A percentile compares a stretch with the other conserved stretches of the same genome.
phyloP scores from a whole-genome alignment of 345 rosid species.

The Heritiera littoralis region DNA sequence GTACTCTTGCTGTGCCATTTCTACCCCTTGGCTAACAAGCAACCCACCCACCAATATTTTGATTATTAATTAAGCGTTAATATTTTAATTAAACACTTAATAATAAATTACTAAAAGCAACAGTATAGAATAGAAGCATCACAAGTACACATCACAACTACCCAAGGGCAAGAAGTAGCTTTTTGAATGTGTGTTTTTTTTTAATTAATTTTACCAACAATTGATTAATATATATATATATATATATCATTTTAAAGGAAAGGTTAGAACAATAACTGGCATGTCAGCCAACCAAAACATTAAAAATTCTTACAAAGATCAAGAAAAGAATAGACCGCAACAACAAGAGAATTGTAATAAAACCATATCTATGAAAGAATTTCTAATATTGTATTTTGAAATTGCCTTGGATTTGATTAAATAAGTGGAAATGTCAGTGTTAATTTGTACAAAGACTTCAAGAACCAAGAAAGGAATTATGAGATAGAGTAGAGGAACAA shows the following conservation, averaged over 20 bases:
- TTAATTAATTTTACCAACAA: slow-evolving; percentile 17
- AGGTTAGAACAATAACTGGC: slow-evolving; percentile 43
- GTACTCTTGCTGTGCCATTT: not conserved
- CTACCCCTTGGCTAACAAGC: slow-evolving; percentile 3
- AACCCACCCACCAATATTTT: not conserved
- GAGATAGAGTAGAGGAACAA: not conserved
- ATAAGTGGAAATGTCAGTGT: slow-evolving; percentile 6
- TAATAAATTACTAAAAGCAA: slow-evolving; percentile 7
- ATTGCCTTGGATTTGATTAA: slow-evolving; percentile 20
- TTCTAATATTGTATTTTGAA: not conserved
- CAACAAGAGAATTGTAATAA: slow-evolving; percentile 21
- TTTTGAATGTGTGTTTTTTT: not conserved
- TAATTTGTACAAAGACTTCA: slow-evolving; percentile 10
- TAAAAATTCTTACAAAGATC: slow-evolving; percentile 16
- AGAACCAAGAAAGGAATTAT: slow-evolving; percentile 12
- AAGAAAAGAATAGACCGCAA: slow-evolving; percentile 35
- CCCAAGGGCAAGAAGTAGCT: not conserved
- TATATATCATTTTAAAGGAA: slow-evolving; percentile 21
- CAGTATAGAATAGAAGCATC: slow-evolving; percentile 34
- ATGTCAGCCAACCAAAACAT: slow-evolving; percentile 35
- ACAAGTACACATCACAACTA: slow-evolving; percentile 24
- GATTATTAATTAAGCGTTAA: not conserved
- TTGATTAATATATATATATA: slow-evolving; percentile 14
- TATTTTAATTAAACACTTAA: slow-evolving; percentile 6
- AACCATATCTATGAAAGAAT: slow-evolving; percentile 6